Evolutionary conservation across 2,329 filamentous ascomycete genomes (phyloP), one percentile per base, ranked within the genome.

Genomic region (Didymella keratinophila): DNA sequence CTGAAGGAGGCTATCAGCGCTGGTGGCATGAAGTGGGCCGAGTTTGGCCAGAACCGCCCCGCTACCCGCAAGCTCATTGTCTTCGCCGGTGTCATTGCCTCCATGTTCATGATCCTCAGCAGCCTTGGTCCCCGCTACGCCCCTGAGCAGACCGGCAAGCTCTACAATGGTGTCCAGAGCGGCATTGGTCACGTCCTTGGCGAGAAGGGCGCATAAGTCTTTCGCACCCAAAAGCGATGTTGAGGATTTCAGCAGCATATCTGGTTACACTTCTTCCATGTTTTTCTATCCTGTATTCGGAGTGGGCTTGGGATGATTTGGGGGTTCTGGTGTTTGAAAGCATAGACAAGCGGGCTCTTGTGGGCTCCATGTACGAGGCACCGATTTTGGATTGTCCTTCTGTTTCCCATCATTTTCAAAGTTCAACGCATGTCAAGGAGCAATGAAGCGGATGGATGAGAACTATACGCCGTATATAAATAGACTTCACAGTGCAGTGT

Each of bases 21-120:
- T 68, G 89, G 84, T 53, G 83, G 84, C 73, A 90, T 92, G 75
- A 86, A 88, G 61, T 96, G 93, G 93, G 89, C 90, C 50, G 93
- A 97, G 72, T 93, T 95, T 68, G 93, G 93, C 58, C 87, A 87
- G 69, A 84, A 84, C 65, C 89, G 89, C 74, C 93, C 93, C 12
- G 85, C 88, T 45, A 82, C 91, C 71, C 90, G 93, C 80, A 93
- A 94, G 81, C 77, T 93, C 51, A 81, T 92, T 63, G 82, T 95
- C 67, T 86, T 94, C 60, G 85, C 82, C 50, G 78, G 84, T 25
- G 83, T 85, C 20, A 75, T 91, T 57, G 77, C 90, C 63, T 79
- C 85, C 51, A 78, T 94, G 67, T 88, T 95, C 78, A 76, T 91
- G 65, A 77, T 96, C 20, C 85, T 96, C 56, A 86, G 78, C 47